phyloP scores from a whole-genome alignment of 176 grass and related monocot species.

The Pharus latifolius region DNA sequence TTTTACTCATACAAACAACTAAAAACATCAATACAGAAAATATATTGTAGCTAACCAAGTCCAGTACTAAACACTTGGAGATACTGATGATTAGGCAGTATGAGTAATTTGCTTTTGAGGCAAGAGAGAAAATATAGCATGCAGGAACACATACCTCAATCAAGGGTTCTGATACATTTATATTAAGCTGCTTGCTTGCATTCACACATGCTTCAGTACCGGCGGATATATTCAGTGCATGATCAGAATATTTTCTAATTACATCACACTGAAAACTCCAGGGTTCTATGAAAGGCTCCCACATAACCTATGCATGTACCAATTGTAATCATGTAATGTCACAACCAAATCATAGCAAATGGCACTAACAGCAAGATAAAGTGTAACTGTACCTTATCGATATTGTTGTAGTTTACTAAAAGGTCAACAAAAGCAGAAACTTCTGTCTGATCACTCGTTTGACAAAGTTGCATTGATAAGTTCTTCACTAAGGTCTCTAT shows the following conservation, averaged over 20 bases:
- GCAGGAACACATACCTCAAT: slow-evolving; percentile 62
- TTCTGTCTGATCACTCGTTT: slow-evolving; percentile 43
- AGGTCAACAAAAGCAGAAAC: slow-evolving; percentile 66
- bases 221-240: slow-evolving; percentile 44
- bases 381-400: slow-evolving; percentile 77
- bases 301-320: slow-evolving; percentile 68
- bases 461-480: slow-evolving; percentile 42
- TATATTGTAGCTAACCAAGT: too few relatives aligned
- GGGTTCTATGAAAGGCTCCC: slow-evolving; percentile 97
- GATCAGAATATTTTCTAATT: slow-evolving; percentile 45
- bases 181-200: slow-evolving; percentile 74
- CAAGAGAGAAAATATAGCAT: background rate
- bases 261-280: slow-evolving; percentile 72
- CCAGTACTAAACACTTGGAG: background rate
- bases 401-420: slow-evolving; percentile 95
- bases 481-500: slow-evolving; percentile 85
- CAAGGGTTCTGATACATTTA: slow-evolving; percentile 93
- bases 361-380: background rate
- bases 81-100: background rate
- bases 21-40: too few relatives aligned
- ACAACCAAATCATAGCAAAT: slow-evolving; percentile 4
- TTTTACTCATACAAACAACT: too few relatives aligned
- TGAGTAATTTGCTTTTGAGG: background rate
- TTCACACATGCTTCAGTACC: slow-evolving; percentile 64
- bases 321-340: slow-evolving; percentile 19